Evolutionary conservation across 257 asterid genomes (phyloP).

Genomic region (Mitragyna speciosa): DNA sequence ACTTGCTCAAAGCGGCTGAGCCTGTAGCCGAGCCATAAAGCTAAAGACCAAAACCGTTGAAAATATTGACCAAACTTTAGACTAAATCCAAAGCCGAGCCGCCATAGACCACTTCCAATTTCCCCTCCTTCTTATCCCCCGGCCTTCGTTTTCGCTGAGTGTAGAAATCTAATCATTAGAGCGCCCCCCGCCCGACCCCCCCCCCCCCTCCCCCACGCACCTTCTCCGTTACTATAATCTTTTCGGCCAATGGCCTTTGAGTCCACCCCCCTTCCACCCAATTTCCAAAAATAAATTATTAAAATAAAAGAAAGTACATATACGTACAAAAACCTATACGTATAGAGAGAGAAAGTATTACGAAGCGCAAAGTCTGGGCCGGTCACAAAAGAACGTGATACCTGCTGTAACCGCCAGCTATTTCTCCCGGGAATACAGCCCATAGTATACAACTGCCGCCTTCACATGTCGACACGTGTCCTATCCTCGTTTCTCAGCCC

Average conservation of each 20-base stretch:
- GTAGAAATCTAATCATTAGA: constrained; percentile 48
- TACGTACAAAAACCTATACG: not conserved
- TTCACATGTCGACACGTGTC: constrained; percentile 5
- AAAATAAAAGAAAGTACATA: not conserved
- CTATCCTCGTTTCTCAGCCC: not conserved
- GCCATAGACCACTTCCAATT: constrained; percentile 22
- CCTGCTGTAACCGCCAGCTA: constrained; percentile 28
- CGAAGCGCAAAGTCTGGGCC: constrained; percentile 11
- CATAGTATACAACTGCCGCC: constrained; percentile 18
- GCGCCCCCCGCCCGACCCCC: too few relatives aligned
- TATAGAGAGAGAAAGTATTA: not conserved
- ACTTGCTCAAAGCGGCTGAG: not conserved
- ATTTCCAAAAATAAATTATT: too few relatives aligned
- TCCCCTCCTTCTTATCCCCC: not conserved
- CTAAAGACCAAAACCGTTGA: not conserved
- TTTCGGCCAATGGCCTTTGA: constrained; percentile 15
- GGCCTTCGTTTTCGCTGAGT: constrained; percentile 28
- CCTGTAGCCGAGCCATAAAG: constrained; percentile 22
- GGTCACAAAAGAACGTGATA: constrained; percentile 31
- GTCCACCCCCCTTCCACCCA: not conserved
- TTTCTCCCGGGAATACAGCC: constrained; percentile 25
- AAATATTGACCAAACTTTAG: constrained; percentile 6
- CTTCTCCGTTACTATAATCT: not conserved
- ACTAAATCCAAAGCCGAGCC: constrained; percentile 31
- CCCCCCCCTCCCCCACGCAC: constrained; percentile 25